Evolutionary conservation across 208 protist genomes (phyloP), one percentile per base, ranked within the genome.

Genomic region (Leishmania braziliensis): DNA sequence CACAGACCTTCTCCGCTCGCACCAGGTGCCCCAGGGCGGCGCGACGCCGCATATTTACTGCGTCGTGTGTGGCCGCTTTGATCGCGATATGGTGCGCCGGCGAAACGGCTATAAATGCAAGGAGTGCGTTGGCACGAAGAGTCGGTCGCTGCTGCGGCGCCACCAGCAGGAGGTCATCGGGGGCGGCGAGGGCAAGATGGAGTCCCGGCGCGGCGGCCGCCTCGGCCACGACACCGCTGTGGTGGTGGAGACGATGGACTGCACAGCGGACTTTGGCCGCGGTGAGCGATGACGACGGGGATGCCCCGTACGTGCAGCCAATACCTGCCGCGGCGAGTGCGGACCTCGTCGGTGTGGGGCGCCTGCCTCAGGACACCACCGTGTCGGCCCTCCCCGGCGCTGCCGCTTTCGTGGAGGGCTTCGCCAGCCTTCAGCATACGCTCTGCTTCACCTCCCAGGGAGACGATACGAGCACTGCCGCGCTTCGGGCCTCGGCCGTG

Each of bases 31-130:
- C 36, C 70, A 79, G 68, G 69, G 66, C 62, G 72, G 65, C 75
- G 86, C 75, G 51, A 83, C 89, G 0, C 91, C 92, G 29, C 87
- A 90, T 56, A 90, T 93, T 29, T 96, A 94, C 84, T 96, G 92
- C 70, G 92, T 96, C 26, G 92, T 96, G 73, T 96, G 92, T 77
- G 91, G 92, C 63, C 90, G 92, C 51, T 95, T 93, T 75, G 92
- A 96, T 56, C 85, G 91, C 26, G 91, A 96, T 71, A 93, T 96
- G 91, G 91, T 95, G 66, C 83, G 88, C 29, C 90, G 92, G 18
- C 86, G 87, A 56, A 93, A 92, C 80, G 92, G 92, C 2, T 95
- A 93, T 84, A 96, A 96, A 83, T 96, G 92, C 73, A 89, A 87
- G 71, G 91, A 94, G 76, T 96, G 92, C 63, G 89, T 96, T 48